Evolutionary conservation across 2,329 filamentous ascomycete genomes (phyloP), one percentile per base, ranked within the genome.

Genomic region (Alternaria rosae): DNA sequence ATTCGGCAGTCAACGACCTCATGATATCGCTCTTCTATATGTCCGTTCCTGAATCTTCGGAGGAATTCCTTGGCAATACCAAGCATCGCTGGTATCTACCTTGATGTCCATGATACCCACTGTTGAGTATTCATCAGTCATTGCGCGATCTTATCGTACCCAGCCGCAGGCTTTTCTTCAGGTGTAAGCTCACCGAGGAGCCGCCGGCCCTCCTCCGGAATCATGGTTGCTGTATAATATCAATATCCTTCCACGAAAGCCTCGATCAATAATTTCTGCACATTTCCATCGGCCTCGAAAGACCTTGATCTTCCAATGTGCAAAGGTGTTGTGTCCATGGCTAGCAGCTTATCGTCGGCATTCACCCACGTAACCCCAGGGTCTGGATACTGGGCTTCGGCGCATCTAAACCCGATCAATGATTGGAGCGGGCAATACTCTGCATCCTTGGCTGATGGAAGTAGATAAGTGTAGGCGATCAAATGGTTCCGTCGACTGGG

Each of bases 101-200:
- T 25, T 51, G 30, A 51, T 51, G 47, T 51, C 47, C 47, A n/a
- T 13, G 20, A 35, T 51, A 38, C 28, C 47, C 47, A 51, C 47
- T 51, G 28, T 51, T 51, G 47, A 51, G 8, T 23, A 23, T 23
- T 21, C 5, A 51, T 51, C 47, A 12, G 47, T 51, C 47, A 51
- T 25, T 3, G 13, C 47, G 20, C 47, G 13, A 38, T 51, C 20
- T 38, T 51, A 51, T 25, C 28, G 20, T 51, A 11, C 47, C 20
- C 5, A n/a, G 20, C 30, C 47, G 32, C 25, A 11, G 15, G 28
- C 17, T 5, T 35, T 38, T 12, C 30, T 38, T 13, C 47, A 38
- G 20, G 20, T 38, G 35, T 23, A n/a, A 38, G 20, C 28, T 13
- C 20, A 51, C 47, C 47, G 47, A 51, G 35, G 28, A 51, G 47